Evolutionary conservation across 2,329 filamentous ascomycete species (phyloP).

Genomic region (Teratosphaeria destructans): DNA sequence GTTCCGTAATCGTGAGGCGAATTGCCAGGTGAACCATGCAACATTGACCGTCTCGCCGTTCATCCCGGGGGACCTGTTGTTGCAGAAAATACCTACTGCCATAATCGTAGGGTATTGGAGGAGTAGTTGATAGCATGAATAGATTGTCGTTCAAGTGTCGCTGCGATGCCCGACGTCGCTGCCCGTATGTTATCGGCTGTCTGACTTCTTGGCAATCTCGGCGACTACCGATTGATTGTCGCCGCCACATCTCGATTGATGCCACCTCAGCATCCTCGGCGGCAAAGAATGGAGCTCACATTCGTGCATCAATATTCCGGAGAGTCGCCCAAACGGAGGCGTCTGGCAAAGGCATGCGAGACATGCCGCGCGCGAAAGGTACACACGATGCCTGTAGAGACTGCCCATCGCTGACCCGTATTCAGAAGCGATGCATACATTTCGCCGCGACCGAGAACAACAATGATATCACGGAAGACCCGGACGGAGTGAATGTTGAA

Average conservation of each 20-base stretch:
- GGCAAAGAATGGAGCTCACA: conserved; percentile 18
- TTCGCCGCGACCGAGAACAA: conserved; percentile 9
- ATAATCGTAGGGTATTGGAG: too few relatives aligned
- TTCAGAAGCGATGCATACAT: conserved; percentile 25
- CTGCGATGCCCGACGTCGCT: background rate
- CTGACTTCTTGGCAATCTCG: background rate
- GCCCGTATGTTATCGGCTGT: background rate
- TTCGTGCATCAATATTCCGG: conserved; percentile 25
- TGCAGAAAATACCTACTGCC: too few relatives aligned
- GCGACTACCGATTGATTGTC: background rate
- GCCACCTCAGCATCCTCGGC: background rate
- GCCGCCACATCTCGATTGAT: background rate
- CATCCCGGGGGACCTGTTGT: too few relatives aligned
- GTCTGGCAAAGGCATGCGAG: conserved; percentile 25
- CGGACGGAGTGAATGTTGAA: background rate
- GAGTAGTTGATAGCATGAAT: background rate
- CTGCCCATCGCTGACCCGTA: background rate
- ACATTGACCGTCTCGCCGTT: too few relatives aligned
- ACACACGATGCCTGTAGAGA: background rate
- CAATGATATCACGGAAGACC: background rate
- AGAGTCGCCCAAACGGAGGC: conserved; percentile 21
- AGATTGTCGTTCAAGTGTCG: background rate
- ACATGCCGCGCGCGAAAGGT: conserved; percentile 23
- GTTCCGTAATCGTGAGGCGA: too few relatives aligned
- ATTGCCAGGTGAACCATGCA: too few relatives aligned